Percentiles rank a stretch among this genome's conserved stretches.
Evolutionary conservation across 371 early-diverging fungal genomes (phyloP).

Genomic region (Haplosporangium sp.): DNA sequence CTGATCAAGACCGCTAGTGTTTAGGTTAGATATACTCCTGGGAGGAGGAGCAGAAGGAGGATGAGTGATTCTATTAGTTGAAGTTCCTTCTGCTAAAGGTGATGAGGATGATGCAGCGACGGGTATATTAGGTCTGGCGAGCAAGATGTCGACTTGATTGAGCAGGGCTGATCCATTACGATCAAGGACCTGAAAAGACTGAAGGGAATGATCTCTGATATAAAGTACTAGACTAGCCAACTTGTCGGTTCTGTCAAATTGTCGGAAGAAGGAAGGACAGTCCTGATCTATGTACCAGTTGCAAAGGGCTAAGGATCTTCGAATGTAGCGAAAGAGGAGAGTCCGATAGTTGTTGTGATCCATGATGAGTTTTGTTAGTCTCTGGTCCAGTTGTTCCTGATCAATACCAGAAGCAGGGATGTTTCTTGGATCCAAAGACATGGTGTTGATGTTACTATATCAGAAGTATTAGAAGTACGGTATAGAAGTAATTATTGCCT

Average conservation of each 20-base stretch:
- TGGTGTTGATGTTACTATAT: background rate
- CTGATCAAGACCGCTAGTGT: constrained; percentile 13
- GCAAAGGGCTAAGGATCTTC: constrained; percentile 29
- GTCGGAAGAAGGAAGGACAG: constrained; percentile 30
- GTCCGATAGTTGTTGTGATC: constrained; percentile 46
- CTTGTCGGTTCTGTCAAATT: constrained; percentile 38
- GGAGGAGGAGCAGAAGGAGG: background rate
- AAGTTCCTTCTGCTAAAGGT: constrained; percentile 18
- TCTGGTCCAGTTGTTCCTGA: constrained; percentile 47
- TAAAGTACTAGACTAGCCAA: constrained; percentile 23
- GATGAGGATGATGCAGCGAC: constrained; percentile 16
- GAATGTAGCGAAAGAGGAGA: constrained; percentile 37
- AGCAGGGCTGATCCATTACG: constrained; percentile 28
- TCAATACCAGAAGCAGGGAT: constrained; percentile 30
- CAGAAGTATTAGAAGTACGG: too few species aligned
- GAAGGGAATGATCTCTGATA: constrained; percentile 35
- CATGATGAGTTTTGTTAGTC: constrained; percentile 29
- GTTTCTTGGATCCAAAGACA: constrained; percentile 27
- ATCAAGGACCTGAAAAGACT: constrained; percentile 41
- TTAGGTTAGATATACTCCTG: constrained; percentile 3
- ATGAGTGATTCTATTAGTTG: constrained; percentile 8
- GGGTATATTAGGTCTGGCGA: constrained; percentile 26
- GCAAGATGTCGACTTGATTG: constrained; percentile 37
- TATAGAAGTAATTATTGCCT: too few species aligned
- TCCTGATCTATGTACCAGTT: constrained; percentile 44